Conservation (phyloP, 805 yeast genomes). For the Nakazawaea peltata region DNA sequence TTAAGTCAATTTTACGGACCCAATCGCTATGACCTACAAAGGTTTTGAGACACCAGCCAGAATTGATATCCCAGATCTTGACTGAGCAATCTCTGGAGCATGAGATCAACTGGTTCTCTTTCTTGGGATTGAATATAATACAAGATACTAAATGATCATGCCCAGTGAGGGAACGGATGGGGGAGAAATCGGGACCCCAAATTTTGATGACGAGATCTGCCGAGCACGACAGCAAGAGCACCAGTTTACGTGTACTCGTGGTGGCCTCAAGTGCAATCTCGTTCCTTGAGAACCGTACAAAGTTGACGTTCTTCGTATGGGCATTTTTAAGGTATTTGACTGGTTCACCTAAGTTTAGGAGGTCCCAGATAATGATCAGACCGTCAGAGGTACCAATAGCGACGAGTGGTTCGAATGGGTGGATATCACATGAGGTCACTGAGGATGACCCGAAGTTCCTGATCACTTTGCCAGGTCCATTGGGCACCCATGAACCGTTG, state of each 20-base stretch:
- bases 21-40: constrained; percentile 82
- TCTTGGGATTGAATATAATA: constrained; percentile 39
- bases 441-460: constrained; percentile 51
- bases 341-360: constrained; percentile 50
- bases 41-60: constrained; percentile 61
- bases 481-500: constrained; percentile 53
- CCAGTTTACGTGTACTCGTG: constrained; percentile 10
- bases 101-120: constrained; percentile 43
- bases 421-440: constrained; percentile 58
- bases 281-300: constrained; percentile 46
- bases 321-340: constrained; percentile 54
- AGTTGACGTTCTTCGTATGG: constrained; percentile 65
- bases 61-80: constrained; percentile 56
- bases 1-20: constrained; percentile 61
- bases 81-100: constrained; percentile 58
- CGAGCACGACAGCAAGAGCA: constrained; percentile 41
- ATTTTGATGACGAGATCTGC: constrained; percentile 53
- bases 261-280: constrained; percentile 19
- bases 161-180: constrained; percentile 61
- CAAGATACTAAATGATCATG: constrained; percentile 83
- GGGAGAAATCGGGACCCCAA: constrained; percentile 58
- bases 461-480: constrained; percentile 34
- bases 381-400: constrained; percentile 71
- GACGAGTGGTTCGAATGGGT: constrained; percentile 63
- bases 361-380: constrained; percentile 63